Evolutionary conservation across 2,329 filamentous ascomycete genomes (phyloP).

Genomic region (Aureobasidium uvarum): DNA sequence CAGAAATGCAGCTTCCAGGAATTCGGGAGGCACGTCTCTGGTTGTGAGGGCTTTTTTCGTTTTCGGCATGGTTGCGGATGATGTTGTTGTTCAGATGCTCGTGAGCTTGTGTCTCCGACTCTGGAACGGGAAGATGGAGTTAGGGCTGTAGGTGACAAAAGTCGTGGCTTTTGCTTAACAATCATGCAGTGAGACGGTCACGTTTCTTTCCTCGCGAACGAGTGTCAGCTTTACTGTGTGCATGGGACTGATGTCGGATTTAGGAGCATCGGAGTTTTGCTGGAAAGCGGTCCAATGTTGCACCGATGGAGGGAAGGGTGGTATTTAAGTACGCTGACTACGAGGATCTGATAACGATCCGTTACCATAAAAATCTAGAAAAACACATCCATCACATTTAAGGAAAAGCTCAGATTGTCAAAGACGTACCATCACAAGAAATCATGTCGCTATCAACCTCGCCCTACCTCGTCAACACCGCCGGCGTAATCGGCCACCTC

Average conservation of each 20-base stretch:
- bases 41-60: constrained; percentile 1
- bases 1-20: constrained; percentile 4
- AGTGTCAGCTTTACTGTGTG: neutral
- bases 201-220: no score
- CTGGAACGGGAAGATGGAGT: neutral
- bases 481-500: constrained; percentile 38
- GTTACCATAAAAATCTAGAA: no score
- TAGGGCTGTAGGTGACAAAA: neutral
- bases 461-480: constrained; percentile 78
- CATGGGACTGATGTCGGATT: neutral
- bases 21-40: neutral
- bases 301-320: neutral
- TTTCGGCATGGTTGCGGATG: neutral
- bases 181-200: neutral
- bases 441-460: constrained; percentile 91
- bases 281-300: constrained; percentile 3
- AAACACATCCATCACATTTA: neutral
- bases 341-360: neutral
- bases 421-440: constrained; percentile 38
- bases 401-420: neutral
- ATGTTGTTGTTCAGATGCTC: neutral
- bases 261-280: constrained; percentile 6
- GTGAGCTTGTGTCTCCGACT: neutral
- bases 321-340: neutral
- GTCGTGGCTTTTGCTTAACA: neutral